These are phyloP conservation scores for Kodamaea laetipori DNA, from an alignment of 805 yeast species.

Conservation along the genomic window DNA sequence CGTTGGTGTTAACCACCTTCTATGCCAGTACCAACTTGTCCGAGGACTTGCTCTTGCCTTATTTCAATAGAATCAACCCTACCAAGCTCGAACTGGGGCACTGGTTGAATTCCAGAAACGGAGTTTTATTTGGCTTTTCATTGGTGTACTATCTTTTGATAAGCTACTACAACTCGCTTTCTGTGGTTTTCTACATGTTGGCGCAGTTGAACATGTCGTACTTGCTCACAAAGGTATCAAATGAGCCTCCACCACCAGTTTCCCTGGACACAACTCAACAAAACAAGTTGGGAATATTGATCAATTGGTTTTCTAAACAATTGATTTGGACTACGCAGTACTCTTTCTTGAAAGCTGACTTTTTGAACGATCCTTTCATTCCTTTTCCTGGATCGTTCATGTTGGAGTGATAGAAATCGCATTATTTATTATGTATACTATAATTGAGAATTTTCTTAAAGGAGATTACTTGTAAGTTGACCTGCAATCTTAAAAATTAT, in stretches of 20 bases:
- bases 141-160: conserved; percentile 47
- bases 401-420: conserved; percentile 3
- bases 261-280: conserved; percentile 8
- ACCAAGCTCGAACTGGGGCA: conserved; percentile 41
- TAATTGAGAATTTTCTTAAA: no score
- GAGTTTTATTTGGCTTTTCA: conserved; percentile 58
- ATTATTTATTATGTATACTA: no score
- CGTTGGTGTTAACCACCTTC: conserved; percentile 43
- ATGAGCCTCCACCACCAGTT: conserved; percentile 37
- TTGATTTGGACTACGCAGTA: conserved; percentile 31
- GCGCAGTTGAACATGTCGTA: conserved; percentile 58
- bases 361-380: conserved; percentile 26
- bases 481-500: no score
- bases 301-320: conserved; percentile 36
- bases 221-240: conserved; percentile 54
- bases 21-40: conserved; percentile 50
- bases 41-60: conserved; percentile 52
- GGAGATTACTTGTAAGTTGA: no score
- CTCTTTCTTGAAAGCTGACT: conserved; percentile 25
- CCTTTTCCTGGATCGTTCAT: conserved; percentile 22
- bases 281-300: conserved; percentile 13
- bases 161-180: conserved; percentile 43
- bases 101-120: conserved; percentile 57
- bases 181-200: conserved; percentile 51
- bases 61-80: conserved; percentile 50